Evolutionary conservation across 345 rosid species (phyloP), one percentile per base, ranked within the genome.

Genomic region (Noccaea caerulescens): DNA sequence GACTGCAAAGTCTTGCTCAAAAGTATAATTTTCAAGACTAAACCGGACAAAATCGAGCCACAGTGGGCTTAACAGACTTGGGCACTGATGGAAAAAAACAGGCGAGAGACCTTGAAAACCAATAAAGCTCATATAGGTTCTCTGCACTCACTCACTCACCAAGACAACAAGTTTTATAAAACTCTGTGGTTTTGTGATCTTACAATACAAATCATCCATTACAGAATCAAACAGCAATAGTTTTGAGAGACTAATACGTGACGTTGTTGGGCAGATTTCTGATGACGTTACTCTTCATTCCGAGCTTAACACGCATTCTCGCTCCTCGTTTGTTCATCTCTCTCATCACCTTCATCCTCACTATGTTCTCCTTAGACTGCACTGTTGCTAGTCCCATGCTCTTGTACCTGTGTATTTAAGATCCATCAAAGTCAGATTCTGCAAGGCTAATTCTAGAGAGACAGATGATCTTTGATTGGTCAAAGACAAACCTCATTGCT

Each of bases 381-480:
- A 88, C 96, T 0, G 97, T 90, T n/a, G 90, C 84, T 64, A 93
- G 63, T 30, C 98, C 97, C 97, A 91, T 85, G 80, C 86, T 86
- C 84, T 80, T 79, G 81, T 93, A 93, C 83, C 98, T 90, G 82
- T 34, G 72, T 23, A 75, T 33, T 58, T 2, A 46, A 41, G n/a
- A 50, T 81, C 73, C 59, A 76, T 81, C 20, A 0, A 30, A 6
- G 5, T 65, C 37, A 49, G 60, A 16, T 73, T 73, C 6, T 12
- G 44, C 16, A 56, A 47, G 23, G 20, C 20, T 23, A 10, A 12
- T 46, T 16, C 46, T 9, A 30, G 2, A 50, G 20, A 46, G 18
- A 72, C 7, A 55, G 37, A 57, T 56, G 39, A 54, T 63, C 58
- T 54, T 42, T 34, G 10, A 55, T 58, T 53, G 52, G 23, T 54